These are phyloP conservation scores for Alternaria triticimaculans DNA, from an alignment of 2,329 filamentous ascomycete species.

Conservation along the genomic window DNA sequence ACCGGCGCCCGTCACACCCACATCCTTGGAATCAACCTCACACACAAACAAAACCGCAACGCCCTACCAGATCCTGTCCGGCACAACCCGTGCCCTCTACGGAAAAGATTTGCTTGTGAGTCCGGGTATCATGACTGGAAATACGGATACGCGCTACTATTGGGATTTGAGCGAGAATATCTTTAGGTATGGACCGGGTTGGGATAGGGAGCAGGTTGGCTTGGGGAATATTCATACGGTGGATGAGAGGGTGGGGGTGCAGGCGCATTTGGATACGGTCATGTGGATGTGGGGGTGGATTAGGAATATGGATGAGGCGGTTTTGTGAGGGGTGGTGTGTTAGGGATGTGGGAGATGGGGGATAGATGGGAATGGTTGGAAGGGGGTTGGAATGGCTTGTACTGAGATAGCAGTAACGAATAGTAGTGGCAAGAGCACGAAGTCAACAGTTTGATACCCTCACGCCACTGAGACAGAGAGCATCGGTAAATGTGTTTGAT, in stretches of 20 bases:
- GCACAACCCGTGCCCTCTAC: conserved; percentile 54
- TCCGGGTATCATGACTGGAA: conserved; percentile 58
- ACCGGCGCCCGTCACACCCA: conserved; percentile 65
- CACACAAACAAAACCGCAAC: conserved; percentile 19
- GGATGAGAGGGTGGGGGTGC: conserved; percentile 55
- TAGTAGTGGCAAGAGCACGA: background rate
- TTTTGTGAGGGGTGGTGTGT: conserved; percentile 25
- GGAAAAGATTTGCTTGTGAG: conserved; percentile 50
- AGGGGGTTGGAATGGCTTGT: background rate
- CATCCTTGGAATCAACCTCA: conserved; percentile 27
- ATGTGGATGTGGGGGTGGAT: conserved; percentile 54
- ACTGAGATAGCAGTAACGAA: background rate
- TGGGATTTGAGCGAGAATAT: conserved; percentile 61
- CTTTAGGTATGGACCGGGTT: conserved; percentile 59
- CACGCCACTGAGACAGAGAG: background rate
- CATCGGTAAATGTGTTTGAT: background rate
- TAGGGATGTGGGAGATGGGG: background rate
- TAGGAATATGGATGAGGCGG: conserved; percentile 55
- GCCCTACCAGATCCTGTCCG: conserved; percentile 49
- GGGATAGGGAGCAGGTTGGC: conserved; percentile 50
- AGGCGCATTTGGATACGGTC: conserved; percentile 53
- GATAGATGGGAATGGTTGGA: background rate
- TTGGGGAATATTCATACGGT: conserved; percentile 59
- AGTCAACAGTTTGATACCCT: background rate
- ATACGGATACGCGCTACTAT: conserved; percentile 62